Base-by-base conservation (phyloP, 306 rosid genomes). In the Trichosanthes cucumerina region DNA sequence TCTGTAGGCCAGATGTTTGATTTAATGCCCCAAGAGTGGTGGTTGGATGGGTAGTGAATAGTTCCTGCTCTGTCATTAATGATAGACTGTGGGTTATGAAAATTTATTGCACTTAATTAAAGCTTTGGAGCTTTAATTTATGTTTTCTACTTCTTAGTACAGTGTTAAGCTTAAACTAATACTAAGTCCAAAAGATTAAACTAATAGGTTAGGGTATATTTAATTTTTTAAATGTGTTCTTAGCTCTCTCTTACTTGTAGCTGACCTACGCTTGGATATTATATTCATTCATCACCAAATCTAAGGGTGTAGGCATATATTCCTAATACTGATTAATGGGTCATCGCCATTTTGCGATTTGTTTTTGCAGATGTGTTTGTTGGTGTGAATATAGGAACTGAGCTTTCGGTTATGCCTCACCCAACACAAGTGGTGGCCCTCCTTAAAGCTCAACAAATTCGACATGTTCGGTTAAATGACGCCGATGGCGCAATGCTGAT, bases 341-440 rank as follows among this genome's bases (percentile, higher is more conserved):
- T 18, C 76, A 88, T 78, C 75, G 90, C 79, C 79, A 41, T 82
- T 58, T 31, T 78, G 43, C 46, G 36, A 71, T 77, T 38, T 76
- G 7, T 9, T 80, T 72, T 82, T 79, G 88, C 90, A 93, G 98
- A 86, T 84, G 96, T 93, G 31, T 86, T 87, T 79, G 58, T 91
- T 63, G 98, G 98, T 79, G 93, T 89, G 75, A 93, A 93, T 87
- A 82, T 93, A 58, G 98, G 97, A 43, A 82, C 92, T 11, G 98
- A 91, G 81, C 88, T 91, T 66, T 88, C 97, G 50, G 83, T 83
- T 79, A 89, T 93, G 98, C 98, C 98, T 53, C 87, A 88, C 82
- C 92, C 97, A 34, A 89, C 93, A 60, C 89, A 86, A 82, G 89
- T 89, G 46, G 97, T 84, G 64, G 89, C 96, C 63, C 93, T 93